A percentile compares a stretch with the other conserved stretches of the same genome.
These are phyloP conservation scores for Microstegium vimineum DNA, from an alignment of 176 grass and related monocot genomes.

Conservation along the genomic window DNA sequence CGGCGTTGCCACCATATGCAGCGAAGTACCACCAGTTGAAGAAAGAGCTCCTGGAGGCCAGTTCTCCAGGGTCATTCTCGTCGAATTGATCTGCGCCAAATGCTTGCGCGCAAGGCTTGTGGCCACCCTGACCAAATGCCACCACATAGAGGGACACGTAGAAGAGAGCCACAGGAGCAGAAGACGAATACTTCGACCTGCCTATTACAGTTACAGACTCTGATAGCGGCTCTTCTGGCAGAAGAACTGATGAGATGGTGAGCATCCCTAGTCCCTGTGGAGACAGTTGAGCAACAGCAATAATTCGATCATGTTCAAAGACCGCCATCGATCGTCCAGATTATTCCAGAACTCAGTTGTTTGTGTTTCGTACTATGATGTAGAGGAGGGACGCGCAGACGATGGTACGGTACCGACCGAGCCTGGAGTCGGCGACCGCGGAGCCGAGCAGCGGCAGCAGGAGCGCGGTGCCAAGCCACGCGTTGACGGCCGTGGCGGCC, in stretches of 20 bases:
- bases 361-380: slow-evolving; percentile 33
- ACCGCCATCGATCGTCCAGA: neutral
- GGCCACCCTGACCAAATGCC: slow-evolving; percentile 25
- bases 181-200: neutral
- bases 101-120: slow-evolving; percentile 37
- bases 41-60: neutral
- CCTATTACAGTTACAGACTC: neutral
- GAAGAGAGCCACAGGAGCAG: slow-evolving; percentile 18
- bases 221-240: neutral
- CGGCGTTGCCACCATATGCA: neutral
- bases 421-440: slow-evolving; percentile 63
- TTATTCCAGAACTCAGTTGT: neutral
- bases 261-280: slow-evolving; percentile 34
- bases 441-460: slow-evolving; percentile 69
- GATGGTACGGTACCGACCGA: slow-evolving; percentile 65
- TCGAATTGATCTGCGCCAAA: slow-evolving; percentile 46
- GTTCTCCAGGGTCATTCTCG: slow-evolving; percentile 18
- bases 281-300: neutral
- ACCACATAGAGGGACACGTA: slow-evolving; percentile 37
- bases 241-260: slow-evolving; percentile 30
- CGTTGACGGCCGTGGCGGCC: slow-evolving; percentile 48
- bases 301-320: neutral
- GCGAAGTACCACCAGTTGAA: slow-evolving; percentile 40
- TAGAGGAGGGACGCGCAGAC: slow-evolving; percentile 54
- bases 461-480: slow-evolving; percentile 42